phyloP scores from a whole-genome alignment of 371 early-diverging fungal species.

The Mucor sp. region DNA sequence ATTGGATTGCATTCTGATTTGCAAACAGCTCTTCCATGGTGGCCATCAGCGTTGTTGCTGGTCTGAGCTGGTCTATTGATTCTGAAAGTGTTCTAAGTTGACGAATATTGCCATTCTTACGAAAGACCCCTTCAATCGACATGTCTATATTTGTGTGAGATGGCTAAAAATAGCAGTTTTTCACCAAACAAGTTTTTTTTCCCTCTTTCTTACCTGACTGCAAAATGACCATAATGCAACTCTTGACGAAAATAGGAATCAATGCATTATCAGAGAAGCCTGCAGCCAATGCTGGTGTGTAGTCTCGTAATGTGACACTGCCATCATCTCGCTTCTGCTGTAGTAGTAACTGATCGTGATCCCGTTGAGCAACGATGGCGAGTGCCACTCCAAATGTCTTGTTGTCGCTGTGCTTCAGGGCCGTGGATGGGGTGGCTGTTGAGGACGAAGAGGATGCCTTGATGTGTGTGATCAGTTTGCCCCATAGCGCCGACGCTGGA shows the following conservation, averaged over 20 bases:
- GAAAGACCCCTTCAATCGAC: conserved; percentile 92
- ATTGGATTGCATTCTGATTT: conserved; percentile 83
- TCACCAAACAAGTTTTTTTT: neutral
- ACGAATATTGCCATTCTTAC: conserved; percentile 96
- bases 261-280: conserved; percentile 45
- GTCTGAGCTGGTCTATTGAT: conserved; percentile 30
- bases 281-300: conserved; percentile 59
- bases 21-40: conserved; percentile 24
- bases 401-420: conserved; percentile 7
- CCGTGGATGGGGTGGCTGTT: neutral
- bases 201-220: conserved; percentile 64
- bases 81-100: conserved; percentile 79
- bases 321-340: neutral
- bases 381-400: conserved; percentile 51
- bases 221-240: conserved; percentile 71
- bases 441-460: neutral
- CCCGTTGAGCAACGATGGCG: conserved; percentile 33
- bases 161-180: neutral
- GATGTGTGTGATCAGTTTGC: conserved; percentile 58
- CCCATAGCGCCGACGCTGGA: conserved; percentile 51
- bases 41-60: neutral
- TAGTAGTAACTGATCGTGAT: conserved; percentile 66
- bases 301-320: conserved; percentile 10
- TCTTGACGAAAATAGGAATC: conserved; percentile 85
- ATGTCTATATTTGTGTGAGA: conserved; percentile 60